phyloP scores from a whole-genome alignment of 2,329 filamentous ascomycete genomes.

The Fusarium sp. region DNA sequence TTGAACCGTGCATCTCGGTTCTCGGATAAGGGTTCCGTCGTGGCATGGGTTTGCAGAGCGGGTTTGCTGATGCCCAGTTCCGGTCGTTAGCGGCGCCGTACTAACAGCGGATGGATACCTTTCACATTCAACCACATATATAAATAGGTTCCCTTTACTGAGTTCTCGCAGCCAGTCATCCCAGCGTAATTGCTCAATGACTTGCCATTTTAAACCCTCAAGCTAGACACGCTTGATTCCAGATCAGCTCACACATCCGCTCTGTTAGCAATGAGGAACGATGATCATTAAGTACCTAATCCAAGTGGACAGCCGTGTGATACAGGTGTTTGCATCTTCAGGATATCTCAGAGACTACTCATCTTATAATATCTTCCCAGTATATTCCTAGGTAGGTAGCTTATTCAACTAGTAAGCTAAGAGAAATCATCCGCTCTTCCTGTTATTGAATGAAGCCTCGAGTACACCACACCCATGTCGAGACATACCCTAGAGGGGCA shows the following conservation, averaged over 20 bases:
- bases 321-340: too few relatives aligned
- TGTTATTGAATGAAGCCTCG: too few relatives aligned
- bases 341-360: too few relatives aligned
- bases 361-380: too few relatives aligned
- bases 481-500: neutral
- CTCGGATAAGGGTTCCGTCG: neutral
- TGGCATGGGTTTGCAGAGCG: neutral
- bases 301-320: too few relatives aligned
- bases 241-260: too few relatives aligned
- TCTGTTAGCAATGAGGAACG: too few relatives aligned
- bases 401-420: too few relatives aligned
- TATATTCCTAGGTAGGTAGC: too few relatives aligned
- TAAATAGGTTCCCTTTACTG: neutral
- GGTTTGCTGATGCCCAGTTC: neutral
- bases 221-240: too few relatives aligned
- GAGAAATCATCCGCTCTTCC: too few relatives aligned
- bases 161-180: neutral
- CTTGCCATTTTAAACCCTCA: neutral
- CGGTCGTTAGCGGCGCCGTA: neutral
- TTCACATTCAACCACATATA: neutral
- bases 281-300: too few relatives aligned
- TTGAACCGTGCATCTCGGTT: neutral
- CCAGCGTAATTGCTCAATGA: neutral
- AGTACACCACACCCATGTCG: neutral
- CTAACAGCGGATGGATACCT: neutral